Percentiles rank a stretch among this genome's conserved stretches.
phyloP scores from a whole-genome alignment of 2,329 filamentous ascomycete genomes.

The Epichloe glyceriae region DNA sequence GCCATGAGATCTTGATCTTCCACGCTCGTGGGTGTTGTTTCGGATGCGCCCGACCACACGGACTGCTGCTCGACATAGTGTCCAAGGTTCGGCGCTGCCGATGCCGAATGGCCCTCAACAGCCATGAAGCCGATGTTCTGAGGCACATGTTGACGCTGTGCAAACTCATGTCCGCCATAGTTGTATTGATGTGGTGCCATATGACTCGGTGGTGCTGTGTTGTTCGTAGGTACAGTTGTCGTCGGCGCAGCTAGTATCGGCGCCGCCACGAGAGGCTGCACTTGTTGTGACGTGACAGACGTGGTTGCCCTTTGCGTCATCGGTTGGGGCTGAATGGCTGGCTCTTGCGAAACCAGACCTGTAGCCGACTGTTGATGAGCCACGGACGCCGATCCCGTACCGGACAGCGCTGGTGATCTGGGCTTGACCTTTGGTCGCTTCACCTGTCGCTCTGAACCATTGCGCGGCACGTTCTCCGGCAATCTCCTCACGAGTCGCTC shows the following conservation, averaged over 20 bases:
- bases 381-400: background rate
- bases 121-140: background rate
- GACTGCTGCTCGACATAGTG: background rate
- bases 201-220: background rate
- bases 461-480: conserved; percentile 7
- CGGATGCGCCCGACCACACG: conserved; percentile 1
- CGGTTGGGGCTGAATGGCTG: background rate
- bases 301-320: background rate
- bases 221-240: background rate
- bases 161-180: background rate
- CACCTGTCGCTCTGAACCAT: conserved; percentile 1
- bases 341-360: background rate
- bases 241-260: background rate
- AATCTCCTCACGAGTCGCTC: conserved; percentile 17
- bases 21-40: background rate
- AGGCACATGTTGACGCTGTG: background rate
- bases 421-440: conserved; percentile 4
- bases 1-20: background rate
- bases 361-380: background rate
- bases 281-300: background rate
- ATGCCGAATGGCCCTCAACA: background rate
- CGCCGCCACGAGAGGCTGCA: background rate
- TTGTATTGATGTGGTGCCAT: background rate
- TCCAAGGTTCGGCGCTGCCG: background rate
- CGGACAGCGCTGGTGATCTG: background rate